Percentiles rank a stretch among this genome's conserved stretches.
phyloP scores from a whole-genome alignment of 2,329 filamentous ascomycete species.

The Ophiostoma perfectum region DNA sequence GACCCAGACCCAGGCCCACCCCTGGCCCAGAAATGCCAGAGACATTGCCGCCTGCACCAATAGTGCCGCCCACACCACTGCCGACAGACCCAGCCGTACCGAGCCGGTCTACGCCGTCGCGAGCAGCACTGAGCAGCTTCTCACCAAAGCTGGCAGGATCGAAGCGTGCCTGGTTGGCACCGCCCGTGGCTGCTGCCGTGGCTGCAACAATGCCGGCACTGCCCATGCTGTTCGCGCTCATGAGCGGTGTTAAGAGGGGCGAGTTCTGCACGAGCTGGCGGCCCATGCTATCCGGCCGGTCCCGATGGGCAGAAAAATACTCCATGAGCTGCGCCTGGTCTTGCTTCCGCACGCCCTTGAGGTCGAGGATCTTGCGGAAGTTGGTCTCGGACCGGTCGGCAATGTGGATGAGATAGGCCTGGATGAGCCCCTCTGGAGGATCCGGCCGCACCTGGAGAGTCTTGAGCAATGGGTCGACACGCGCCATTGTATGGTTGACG shows the following conservation, averaged over 20 bases:
- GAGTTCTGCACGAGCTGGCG: conserved; percentile 66
- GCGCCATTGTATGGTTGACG: conserved; percentile 75
- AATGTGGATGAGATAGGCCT: conserved; percentile 96
- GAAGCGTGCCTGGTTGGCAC: conserved; percentile 19
- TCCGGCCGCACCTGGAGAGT: conserved; percentile 90
- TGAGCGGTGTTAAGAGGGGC: conserved; percentile 63
- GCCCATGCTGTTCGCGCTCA: conserved; percentile 40
- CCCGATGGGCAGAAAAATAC: conserved; percentile 74
- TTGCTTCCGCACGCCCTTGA: conserved; percentile 83
- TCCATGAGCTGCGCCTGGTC: conserved; percentile 82
- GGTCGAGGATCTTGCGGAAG: conserved; percentile 91
- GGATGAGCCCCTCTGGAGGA: conserved; percentile 87
- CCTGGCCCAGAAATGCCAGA: conserved; percentile 26
- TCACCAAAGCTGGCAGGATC: conserved; percentile 57
- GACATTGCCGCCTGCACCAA: conserved; percentile 30
- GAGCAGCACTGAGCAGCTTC: conserved; percentile 79
- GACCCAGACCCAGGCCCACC: conserved; percentile 18
- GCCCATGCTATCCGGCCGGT: conserved; percentile 59
- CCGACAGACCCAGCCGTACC: conserved; percentile 47
- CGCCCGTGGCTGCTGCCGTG: not conserved
- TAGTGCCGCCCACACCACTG: conserved; percentile 32
- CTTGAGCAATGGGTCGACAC: conserved; percentile 88
- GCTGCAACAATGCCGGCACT: conserved; percentile 36
- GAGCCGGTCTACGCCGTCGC: conserved; percentile 75
- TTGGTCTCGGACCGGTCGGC: conserved; percentile 89